Conservation (phyloP, 164 flowering plant genomes). For the Umbilicus rupestris region DNA sequence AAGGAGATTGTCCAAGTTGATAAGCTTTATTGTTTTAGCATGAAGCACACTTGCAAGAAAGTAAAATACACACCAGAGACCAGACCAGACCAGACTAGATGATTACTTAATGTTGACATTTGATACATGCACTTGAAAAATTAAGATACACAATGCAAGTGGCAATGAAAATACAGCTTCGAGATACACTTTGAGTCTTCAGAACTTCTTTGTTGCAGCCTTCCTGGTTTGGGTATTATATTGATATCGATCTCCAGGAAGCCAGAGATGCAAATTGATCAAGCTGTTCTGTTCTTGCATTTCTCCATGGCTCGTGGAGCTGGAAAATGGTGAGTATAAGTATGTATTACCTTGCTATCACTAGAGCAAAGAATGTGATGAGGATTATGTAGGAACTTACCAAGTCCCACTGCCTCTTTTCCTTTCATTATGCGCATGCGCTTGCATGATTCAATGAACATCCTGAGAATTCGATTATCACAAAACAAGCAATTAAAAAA, state of each 20-base stretch:
- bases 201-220: background rate
- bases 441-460: constrained; percentile 47
- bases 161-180: background rate
- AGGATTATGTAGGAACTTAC: constrained; percentile 16
- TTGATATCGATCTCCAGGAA: too few relatives aligned
- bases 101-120: background rate
- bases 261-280: too few relatives aligned
- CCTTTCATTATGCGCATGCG: constrained; percentile 43
- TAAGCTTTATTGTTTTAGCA: background rate
- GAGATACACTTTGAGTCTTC: background rate
- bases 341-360: too few relatives aligned
- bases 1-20: too few relatives aligned
- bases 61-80: constrained; percentile 1
- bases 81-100: background rate
- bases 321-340: constrained; percentile 12
- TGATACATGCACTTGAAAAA: background rate
- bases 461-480: constrained; percentile 19
- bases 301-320: constrained; percentile 38
- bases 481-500: background rate
- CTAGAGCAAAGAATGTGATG: too few relatives aligned
- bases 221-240: too few relatives aligned
- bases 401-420: constrained; percentile 32
- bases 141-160: background rate
- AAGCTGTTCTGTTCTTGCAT: constrained; percentile 25
- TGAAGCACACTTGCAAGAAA: constrained; percentile 5